Conservation (phyloP, 2,329 filamentous ascomycete species). For the Coniochaeta sp. region DNA sequence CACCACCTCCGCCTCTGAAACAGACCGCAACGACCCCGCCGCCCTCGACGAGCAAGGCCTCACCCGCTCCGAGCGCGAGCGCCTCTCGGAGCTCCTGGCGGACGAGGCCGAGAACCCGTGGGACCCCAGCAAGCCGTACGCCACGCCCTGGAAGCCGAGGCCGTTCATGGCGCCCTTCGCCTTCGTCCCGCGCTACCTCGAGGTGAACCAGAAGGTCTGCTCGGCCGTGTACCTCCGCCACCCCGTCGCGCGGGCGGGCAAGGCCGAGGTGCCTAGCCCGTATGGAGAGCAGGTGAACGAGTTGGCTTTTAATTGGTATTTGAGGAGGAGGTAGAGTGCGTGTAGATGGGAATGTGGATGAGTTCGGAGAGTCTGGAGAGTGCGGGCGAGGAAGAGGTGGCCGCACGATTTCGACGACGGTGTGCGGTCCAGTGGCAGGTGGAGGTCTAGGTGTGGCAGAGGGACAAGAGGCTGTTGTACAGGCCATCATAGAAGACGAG, state of each 20-base stretch:
- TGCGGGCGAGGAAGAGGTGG: too few relatives aligned
- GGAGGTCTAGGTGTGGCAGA: neutral
- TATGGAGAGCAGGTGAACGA: constrained; percentile 66
- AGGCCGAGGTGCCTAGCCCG: constrained; percentile 78
- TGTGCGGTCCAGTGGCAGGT: neutral
- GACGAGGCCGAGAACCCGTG: constrained; percentile 67
- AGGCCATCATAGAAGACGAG: neutral
- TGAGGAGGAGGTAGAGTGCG: constrained; percentile 60
- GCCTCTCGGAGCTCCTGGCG: constrained; percentile 50
- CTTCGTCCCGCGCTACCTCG: constrained; percentile 90
- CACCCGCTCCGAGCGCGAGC: constrained; percentile 43
- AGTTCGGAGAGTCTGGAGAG: too few relatives aligned
- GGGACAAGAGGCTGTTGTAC: neutral
- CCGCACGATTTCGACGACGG: too few relatives aligned
- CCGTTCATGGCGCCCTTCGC: constrained; percentile 87
- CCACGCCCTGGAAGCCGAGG: constrained; percentile 82
- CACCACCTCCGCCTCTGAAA: neutral
- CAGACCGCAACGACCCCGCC: neutral
- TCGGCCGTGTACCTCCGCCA: constrained; percentile 91
- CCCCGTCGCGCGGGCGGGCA: constrained; percentile 77
- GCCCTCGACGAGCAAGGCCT: constrained; percentile 28
- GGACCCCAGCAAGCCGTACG: constrained; percentile 74
- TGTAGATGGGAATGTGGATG: neutral
- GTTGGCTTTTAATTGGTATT: constrained; percentile 89
- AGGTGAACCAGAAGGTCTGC: constrained; percentile 97